phyloP scores from a whole-genome alignment of 176 grass and related monocot species.

The Hsuehochloa calcarea region DNA sequence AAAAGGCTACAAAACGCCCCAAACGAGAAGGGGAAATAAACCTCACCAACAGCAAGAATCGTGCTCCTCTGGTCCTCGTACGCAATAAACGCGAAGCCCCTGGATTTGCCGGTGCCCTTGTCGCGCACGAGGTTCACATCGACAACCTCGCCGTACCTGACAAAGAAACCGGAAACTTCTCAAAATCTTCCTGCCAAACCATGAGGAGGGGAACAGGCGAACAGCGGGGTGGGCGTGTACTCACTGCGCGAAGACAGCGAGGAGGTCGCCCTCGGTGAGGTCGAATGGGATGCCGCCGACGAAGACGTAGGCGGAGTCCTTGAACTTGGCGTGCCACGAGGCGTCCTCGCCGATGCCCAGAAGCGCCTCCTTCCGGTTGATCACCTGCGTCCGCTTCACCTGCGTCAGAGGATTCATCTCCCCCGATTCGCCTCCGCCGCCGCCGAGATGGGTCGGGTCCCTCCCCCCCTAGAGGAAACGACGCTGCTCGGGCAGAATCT shows the following conservation, averaged over 20 bases:
- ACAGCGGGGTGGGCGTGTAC: neutral
- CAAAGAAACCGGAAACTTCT: neutral
- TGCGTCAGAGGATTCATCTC: constrained; percentile 86
- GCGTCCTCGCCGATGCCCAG: constrained; percentile 75
- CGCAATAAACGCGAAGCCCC: constrained; percentile 81
- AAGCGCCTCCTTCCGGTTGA: constrained; percentile 77
- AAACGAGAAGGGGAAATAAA: neutral
- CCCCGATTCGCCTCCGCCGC: neutral
- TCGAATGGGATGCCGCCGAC: constrained; percentile 87
- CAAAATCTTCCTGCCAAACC: constrained; percentile 4
- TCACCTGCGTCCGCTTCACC: constrained; percentile 88
- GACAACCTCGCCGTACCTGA: constrained; percentile 86
- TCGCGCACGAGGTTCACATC: constrained; percentile 96
- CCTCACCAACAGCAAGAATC: constrained; percentile 75
- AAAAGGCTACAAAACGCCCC: neutral
- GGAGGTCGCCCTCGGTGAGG: constrained; percentile 91
- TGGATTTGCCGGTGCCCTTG: constrained; percentile 84
- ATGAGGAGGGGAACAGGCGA: neutral
- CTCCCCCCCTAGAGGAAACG: neutral
- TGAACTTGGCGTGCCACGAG: constrained; percentile 93
- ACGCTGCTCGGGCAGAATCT: constrained; percentile 1
- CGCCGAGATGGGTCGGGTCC: neutral
- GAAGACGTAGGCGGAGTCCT: constrained; percentile 88
- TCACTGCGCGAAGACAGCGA: constrained; percentile 79
- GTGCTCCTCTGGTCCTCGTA: constrained; percentile 97